Evolutionary conservation across 148 eudicot genomes (phyloP), one percentile per base, ranked within the genome.

Genomic region (Spergularia bocconei): DNA sequence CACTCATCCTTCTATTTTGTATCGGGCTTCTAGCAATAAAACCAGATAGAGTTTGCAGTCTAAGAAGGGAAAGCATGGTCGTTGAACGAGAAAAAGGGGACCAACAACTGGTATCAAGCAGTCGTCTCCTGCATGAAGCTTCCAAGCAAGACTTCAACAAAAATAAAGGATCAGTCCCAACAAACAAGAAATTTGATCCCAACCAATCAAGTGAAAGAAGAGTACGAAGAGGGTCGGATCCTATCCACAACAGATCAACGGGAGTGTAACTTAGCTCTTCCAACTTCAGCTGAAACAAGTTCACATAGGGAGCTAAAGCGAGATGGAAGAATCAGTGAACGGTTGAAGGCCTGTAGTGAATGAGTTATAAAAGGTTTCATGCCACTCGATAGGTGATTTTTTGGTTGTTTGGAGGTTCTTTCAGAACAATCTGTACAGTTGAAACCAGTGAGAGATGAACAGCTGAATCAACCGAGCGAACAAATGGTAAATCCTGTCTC

Each of bases 201-300:
- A 71, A 76, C 38, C 78, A 78, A 74, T 78, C 89, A 39, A 87
- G 97, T 79, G 77, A 90, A 82, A 63, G 97, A 65, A 79, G 82
- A 59, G 91, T 88, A 59, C 84, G 84, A 41, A 83, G 75, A 84
- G 97, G 97, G 67, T 82, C 95, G 17, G 90, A 92, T 77, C 97
- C 97, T 20, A 92, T 92, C 79, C 97, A 92, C 80, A 92, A 92
- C 82, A 84, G 80, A 79, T 71, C 90, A 82, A 84, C 17, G 63
- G 75, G 50, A 60, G 61, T 77, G 51, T 56, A 29, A 58, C 71
- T 74, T 79, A 54, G 57, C 70, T 76, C 80, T 79, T 71, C 78
- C 54, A 72, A 59, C 36, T 63, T 62, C 48, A 60, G 20, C n/a
- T 20, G 20, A 44, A 74, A 55, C 75, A 58, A 70, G 73, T 29